Percentiles rank a stretch among this genome's conserved stretches.
phyloP scores from a whole-genome alignment of 805 yeast genomes.

The Metschnikowia lachancei region DNA sequence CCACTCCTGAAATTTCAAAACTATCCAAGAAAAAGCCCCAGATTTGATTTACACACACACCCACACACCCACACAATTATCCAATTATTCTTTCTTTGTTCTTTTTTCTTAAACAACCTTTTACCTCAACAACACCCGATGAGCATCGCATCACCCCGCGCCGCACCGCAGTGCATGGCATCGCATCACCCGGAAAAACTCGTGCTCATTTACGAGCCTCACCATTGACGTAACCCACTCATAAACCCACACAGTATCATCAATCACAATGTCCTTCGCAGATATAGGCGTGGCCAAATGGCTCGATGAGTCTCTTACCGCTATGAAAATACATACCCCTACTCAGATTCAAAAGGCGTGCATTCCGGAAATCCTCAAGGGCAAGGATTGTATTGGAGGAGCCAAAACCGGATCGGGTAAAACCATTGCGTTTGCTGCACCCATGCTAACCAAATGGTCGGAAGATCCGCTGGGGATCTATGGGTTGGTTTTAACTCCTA shows the following conservation, averaged over 20 bases:
- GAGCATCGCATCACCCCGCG: too few species aligned
- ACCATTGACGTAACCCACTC: neutral
- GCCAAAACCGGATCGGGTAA: slow-evolving; percentile 98
- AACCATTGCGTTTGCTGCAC: slow-evolving; percentile 96
- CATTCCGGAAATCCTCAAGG: slow-evolving; percentile 80
- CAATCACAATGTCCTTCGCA: slow-evolving; percentile 42
- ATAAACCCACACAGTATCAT: too few species aligned
- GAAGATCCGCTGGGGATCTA: slow-evolving; percentile 91
- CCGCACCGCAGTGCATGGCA: too few species aligned
- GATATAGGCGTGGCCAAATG: slow-evolving; percentile 79
- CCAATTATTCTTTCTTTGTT: too few species aligned
- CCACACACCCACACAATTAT: too few species aligned
- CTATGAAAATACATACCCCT: slow-evolving; percentile 82
- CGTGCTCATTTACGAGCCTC: slow-evolving; percentile 1
- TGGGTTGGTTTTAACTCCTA: slow-evolving; percentile 87
- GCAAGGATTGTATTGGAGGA: slow-evolving; percentile 94
- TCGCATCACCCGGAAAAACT: slow-evolving; percentile 17
- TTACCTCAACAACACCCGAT: too few species aligned
- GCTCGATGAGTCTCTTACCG: slow-evolving; percentile 73
- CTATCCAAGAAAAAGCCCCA: too few species aligned
- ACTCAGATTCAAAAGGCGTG: slow-evolving; percentile 85
- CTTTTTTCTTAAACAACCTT: too few species aligned
- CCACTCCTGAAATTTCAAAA: too few species aligned
- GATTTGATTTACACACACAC: too few species aligned
- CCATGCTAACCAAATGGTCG: slow-evolving; percentile 92